Evolutionary conservation across 371 early-diverging fungal genomes (phyloP), one percentile per base, ranked within the genome.

Genomic region (Apophysomyces trapeziformis): DNA sequence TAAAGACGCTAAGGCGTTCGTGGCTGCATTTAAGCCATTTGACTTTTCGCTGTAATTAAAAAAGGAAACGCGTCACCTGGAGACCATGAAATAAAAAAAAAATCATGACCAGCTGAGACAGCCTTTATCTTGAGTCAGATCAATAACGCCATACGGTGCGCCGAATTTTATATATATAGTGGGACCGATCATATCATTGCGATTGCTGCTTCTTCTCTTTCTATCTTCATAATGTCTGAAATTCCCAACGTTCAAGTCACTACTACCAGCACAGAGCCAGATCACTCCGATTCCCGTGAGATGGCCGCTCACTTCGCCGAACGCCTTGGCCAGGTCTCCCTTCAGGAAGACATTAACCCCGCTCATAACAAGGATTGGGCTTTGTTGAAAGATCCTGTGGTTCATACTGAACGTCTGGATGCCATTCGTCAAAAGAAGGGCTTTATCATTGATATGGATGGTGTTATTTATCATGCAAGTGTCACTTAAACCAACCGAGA

Each of bases 391-490:
- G 76, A 80, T 63, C 78, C 80, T 38, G 75, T 68, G 13, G 69
- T 73, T 44, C 84, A 84, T 63, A 79, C 41, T 14, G 76, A 80
- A 60, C 80, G 86, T 57, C 71, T 89, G 35, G 82, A 81, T 46
- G 67, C 68, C 41, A 85, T 89, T 67, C 87, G 87, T 60, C 66
- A 71, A 68, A 89, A 87, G 76, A 82, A 87, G 75, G 87, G 83
- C 26, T 89, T 80, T 68, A 86, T 87, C 57, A 83, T 84, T 70
- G 87, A 89, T 78, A 89, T 89, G 87, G 87, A 89, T 72, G 89
- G 89, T 69, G 89, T 89, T 45, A 85, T 89, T 62, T 89, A 89
- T 63, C 87, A 87, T 47, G 89, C 80, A 78, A 74, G 74, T 78
- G 6, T 44, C 37, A 47, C 32, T 3, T 45, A 36, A 26, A 16